phyloP scores from a whole-genome alignment of 495 filamentous ascomycete species.

The Hypoxylon lienhwacheense region DNA sequence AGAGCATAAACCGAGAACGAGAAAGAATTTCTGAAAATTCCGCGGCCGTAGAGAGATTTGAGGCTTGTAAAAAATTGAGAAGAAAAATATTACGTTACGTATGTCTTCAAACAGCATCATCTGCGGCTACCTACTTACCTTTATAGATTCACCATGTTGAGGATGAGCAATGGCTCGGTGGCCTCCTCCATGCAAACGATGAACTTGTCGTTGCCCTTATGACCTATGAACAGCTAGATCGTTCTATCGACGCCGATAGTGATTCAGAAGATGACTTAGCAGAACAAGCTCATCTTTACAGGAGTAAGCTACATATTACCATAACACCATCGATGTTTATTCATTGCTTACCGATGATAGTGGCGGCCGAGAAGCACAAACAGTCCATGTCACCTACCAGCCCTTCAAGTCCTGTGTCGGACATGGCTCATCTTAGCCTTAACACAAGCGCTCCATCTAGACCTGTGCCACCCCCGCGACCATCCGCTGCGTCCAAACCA shows the following conservation, averaged over 20 bases:
- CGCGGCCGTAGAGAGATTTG: constrained; percentile 74
- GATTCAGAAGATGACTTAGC: constrained; percentile 79
- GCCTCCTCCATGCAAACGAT: constrained; percentile 80
- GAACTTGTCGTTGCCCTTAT: constrained; percentile 88
- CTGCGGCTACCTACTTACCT: constrained; percentile 5
- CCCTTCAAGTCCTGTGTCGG: constrained; percentile 38
- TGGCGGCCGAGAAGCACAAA: constrained; percentile 54
- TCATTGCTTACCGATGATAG: constrained; percentile 39
- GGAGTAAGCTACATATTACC: constrained; percentile 47
- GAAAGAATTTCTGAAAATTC: constrained; percentile 84
- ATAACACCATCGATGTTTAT: neutral
- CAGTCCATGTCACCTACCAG: constrained; percentile 44
- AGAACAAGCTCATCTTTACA: constrained; percentile 57
- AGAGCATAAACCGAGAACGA: constrained; percentile 86
- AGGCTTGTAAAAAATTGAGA: constrained; percentile 80
- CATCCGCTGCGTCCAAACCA: constrained; percentile 46
- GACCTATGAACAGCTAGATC: constrained; percentile 91
- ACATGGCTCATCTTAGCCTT: constrained; percentile 47
- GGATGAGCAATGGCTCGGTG: constrained; percentile 77
- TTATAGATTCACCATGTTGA: constrained; percentile 77
- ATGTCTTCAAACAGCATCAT: constrained; percentile 23
- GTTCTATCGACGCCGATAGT: constrained; percentile 93
- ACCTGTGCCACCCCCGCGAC: constrained; percentile 48
- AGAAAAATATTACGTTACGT: constrained; percentile 84
- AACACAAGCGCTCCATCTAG: constrained; percentile 39